Base-by-base conservation (phyloP, 805 yeast genomes). In the Brettanomyces nanus region DNA sequence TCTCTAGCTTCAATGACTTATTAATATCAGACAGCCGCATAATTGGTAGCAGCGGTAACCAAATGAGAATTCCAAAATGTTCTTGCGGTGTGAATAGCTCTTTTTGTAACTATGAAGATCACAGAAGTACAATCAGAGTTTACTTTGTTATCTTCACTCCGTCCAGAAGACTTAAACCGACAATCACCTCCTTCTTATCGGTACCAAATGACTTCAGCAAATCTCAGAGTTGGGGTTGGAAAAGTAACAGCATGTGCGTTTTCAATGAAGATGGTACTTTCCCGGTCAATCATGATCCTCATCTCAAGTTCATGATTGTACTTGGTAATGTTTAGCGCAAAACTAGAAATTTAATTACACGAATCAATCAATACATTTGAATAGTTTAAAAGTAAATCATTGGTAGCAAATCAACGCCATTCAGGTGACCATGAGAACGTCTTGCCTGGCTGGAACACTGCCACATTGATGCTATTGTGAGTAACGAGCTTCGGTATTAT, bases 371-470 rank as follows among this genome's bases (percentile, higher is more conserved):
- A 22, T 17, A 38, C 5, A 27, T 27, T 17, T 31, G 28, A 35
- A 18, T 19, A 27, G 5, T 20, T 21, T n/a, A n/a, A n/a, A n/a
- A n/a, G 9, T 19, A 27, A 26, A 25, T 4, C 15, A 35, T 14
- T 6, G 10, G 11, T 17, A 14, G 30, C 25, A 4, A 11, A 22
- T 34, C 40, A 40, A 31, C 68, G 58, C 97, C 97, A 89, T 59
- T 80, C 83, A 4, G 76, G 71, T 7, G 75, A 59, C 86, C 94
- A 90, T 23, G 66, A 53, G 35, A 90, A 68, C 39, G 66, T 70
- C 37, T 81, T 77, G 14, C 95, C 95, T 6, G 96, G 87, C 48
- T 68, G 71, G 69, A 90, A 90, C 6, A 97, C 97, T 14, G 86
- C 90, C 25, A 83, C 79, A 11, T 66, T 71, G 21, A 74, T 53